A percentile compares a stretch with the other conserved stretches of the same genome.
Evolutionary conservation across 2,329 filamentous ascomycete genomes (phyloP).

Genomic region (Pezicula carpinea): DNA sequence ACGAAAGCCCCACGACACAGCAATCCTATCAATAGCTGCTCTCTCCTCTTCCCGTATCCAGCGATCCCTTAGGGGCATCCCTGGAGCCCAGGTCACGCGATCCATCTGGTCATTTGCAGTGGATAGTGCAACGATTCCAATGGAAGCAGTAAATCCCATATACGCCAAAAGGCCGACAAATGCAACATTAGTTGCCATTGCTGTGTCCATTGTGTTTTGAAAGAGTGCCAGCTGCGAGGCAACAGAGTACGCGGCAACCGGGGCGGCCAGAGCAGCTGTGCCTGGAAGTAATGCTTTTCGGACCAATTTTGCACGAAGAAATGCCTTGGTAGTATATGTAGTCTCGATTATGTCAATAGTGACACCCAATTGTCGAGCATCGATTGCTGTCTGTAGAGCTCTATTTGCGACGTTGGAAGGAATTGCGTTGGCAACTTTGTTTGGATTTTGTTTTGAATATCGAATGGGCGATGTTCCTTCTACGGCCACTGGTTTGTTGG

Average conservation of each 20-base stretch:
- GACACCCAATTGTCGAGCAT: constrained; percentile 70
- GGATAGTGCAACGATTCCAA: constrained; percentile 79
- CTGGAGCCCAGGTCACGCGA: constrained; percentile 83
- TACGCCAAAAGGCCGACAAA: constrained; percentile 82
- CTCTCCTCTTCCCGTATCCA: constrained; percentile 91
- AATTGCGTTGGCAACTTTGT: constrained; percentile 66
- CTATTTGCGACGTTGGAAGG: constrained; percentile 63
- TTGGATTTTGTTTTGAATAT: constrained; percentile 62
- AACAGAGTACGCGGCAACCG: constrained; percentile 64
- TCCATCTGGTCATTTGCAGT: constrained; percentile 95
- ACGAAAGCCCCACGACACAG: constrained; percentile 87
- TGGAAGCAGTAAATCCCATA: constrained; percentile 70
- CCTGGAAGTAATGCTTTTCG: constrained; percentile 58
- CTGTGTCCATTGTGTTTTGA: constrained; percentile 73
- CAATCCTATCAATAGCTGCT: constrained; percentile 79
- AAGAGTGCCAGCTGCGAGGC: constrained; percentile 62
- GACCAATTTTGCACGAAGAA: constrained; percentile 61
- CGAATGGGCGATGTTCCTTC: constrained; percentile 53
- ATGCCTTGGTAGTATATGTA: constrained; percentile 63
- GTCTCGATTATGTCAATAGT: constrained; percentile 72
- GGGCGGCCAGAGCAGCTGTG: constrained; percentile 50
- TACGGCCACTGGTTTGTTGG: constrained; percentile 71
- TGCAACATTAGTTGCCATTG: constrained; percentile 69
- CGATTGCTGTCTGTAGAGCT: constrained; percentile 76
- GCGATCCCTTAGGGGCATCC: constrained; percentile 72